Base-by-base conservation (phyloP, 441 rosid species). In the Francoa sonchifolia region DNA sequence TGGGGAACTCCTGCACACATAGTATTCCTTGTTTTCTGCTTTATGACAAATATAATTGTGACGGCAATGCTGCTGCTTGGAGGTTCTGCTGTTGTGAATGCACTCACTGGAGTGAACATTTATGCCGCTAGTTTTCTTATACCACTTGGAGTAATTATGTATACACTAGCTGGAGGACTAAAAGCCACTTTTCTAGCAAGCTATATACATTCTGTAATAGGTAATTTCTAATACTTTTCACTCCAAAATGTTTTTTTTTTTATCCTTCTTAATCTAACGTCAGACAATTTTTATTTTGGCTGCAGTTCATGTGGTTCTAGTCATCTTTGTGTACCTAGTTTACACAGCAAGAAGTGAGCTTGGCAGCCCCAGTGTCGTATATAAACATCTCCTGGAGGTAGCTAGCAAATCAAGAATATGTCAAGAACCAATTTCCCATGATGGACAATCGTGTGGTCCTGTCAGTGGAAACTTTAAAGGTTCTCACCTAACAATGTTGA, bases 151-250 rank as follows among this genome's bases (percentile, higher is more conserved):
- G 90, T 83, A 4, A 65, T 76, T 34, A 71, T 78, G 15, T 88
- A 88, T 54, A 83, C 97, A 10, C 69, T 83, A 17, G 93, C 97
- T 1, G 93, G 97, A 33, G 97, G 95, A 21, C 77, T 88, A 12
- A 80, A 88, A 65, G 97, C 97, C 33, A 88, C 97, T 26, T 83
- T 88, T 60, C 69, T 88, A 43, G 97, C 97, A 1, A 88, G 97
- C 67, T 83, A 81, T 47, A 75, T 88, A 46, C 95, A 88, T 52
- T 88, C 97, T 23, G 93, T 72, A 39, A 66, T 88, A 23, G 97
- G 97, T 86, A 69, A 23, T 29, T 33, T 32, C 23, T 4, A 9
- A 10, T 4, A 11, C 28, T 21, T n/a, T 4, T 33, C 5, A 30
- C 20, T 7, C 18, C 21, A 10, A 7, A 51, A 19, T 8, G 32